Base-by-base conservation (phyloP, 2,329 filamentous ascomycete species). In the Alternaria burnsii region DNA sequence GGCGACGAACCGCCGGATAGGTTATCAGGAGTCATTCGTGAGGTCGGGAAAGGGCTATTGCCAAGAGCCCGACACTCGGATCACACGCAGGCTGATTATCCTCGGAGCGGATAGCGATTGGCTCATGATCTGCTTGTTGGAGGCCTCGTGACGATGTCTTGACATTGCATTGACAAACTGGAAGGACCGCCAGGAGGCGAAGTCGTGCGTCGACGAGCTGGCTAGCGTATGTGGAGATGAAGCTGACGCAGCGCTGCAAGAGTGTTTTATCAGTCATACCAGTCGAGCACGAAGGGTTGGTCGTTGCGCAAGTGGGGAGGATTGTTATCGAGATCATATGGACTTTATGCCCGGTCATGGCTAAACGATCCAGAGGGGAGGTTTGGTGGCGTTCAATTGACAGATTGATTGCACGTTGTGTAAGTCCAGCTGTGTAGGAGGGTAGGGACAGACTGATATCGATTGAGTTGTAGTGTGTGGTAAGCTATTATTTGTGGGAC, bases 181-280 rank as follows among this genome's bases (percentile, higher is more conserved):
- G 43, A 16, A 20, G 41, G 42, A 5, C 14, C 24, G 24, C 28
- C 40, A 20, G n/a, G 36, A 55, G 59, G 46, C 51, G 38, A 47
- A 48, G 9, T 55, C n/a, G 59, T 66, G 61, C 66, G 42, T 62
- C 32, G 47, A 68, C 68, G 66, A 66, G 60, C 48, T 74, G 65
- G 65, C 66, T 73, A 75, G 71, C 68, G 70, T 68, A 71, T 73
- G 71, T 71, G 67, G 70, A 70, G 65, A 56, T 55, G 61, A 40
- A 59, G 63, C 64, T 72, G 69, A 68, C 56, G 63, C 61, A 58
- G 54, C 48, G 32, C 34, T 63, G 34, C 53, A 59, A 63, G 46
- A 42, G 11, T 59, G 48, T 42, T 62, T 59, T 62, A 62, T 66
- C 59, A 62, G 63, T 43, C 58, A 59, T 59, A 66, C 52, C 59